These are phyloP conservation scores for Penicillium waksmanii DNA, from an alignment of 495 filamentous ascomycete species.

Conservation along the genomic window DNA sequence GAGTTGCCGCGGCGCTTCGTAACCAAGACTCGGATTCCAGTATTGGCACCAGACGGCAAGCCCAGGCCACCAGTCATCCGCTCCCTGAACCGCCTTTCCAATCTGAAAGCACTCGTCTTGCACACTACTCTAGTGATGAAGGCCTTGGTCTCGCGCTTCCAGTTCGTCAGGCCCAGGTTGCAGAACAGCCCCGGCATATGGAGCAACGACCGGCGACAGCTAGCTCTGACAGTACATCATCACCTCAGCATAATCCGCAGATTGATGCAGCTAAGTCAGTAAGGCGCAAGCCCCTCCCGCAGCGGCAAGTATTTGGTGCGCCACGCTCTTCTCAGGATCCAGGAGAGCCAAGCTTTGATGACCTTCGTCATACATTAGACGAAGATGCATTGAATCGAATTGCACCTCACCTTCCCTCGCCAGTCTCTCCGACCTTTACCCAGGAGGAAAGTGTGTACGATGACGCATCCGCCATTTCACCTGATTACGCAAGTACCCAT, in stretches of 20 bases:
- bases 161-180: slow-evolving; percentile 16
- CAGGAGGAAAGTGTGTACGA: slow-evolving; percentile 56
- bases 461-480: slow-evolving; percentile 50
- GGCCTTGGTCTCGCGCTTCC: slow-evolving; percentile 18
- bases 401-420: slow-evolving; percentile 36
- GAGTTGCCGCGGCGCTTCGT: slow-evolving; percentile 40
- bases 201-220: slow-evolving; percentile 18
- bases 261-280: slow-evolving; percentile 51
- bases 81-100: neutral
- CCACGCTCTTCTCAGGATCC: slow-evolving; percentile 12
- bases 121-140: slow-evolving; percentile 29
- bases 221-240: slow-evolving; percentile 22
- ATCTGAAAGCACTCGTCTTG: slow-evolving; percentile 14
- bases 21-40: slow-evolving; percentile 29
- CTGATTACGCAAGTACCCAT: slow-evolving; percentile 73
- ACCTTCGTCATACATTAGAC: slow-evolving; percentile 67
- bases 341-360: slow-evolving; percentile 60
- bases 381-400: slow-evolving; percentile 62
- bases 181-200: slow-evolving; percentile 14
- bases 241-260: slow-evolving; percentile 37
- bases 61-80: slow-evolving; percentile 4
- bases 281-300: slow-evolving; percentile 68
- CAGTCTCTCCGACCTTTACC: slow-evolving; percentile 35
- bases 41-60: slow-evolving; percentile 20
- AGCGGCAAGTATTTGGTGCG: slow-evolving; percentile 16